Evolutionary conservation across 805 yeast species (phyloP).

Genomic region (Limtongia smithiae): DNA sequence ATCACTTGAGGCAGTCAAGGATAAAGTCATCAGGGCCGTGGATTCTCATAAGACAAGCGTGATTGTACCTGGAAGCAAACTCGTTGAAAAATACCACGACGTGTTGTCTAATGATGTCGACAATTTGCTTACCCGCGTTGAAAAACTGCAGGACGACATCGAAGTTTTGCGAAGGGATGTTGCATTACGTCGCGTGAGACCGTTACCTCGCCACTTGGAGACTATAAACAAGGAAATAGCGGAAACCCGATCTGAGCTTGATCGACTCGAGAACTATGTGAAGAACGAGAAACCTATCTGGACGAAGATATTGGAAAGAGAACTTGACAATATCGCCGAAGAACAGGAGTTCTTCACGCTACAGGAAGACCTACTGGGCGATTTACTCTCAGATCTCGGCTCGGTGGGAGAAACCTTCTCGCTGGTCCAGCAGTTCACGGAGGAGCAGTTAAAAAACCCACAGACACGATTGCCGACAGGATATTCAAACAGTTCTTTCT

Average conservation of each 20-base stretch:
- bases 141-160: slow-evolving; percentile 85
- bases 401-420: slow-evolving; percentile 78
- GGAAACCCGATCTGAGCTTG: slow-evolving; percentile 53
- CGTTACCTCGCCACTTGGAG: slow-evolving; percentile 68
- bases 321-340: slow-evolving; percentile 82
- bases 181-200: slow-evolving; percentile 82
- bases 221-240: slow-evolving; percentile 61
- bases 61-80: slow-evolving; percentile 38
- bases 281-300: slow-evolving; percentile 72
- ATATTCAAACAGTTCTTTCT: slow-evolving; percentile 32
- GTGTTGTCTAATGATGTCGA: slow-evolving; percentile 77
- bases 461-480: slow-evolving; percentile 31
- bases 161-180: slow-evolving; percentile 89
- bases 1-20: slow-evolving; percentile 45
- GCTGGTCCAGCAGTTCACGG: slow-evolving; percentile 74
- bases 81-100: slow-evolving; percentile 72
- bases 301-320: slow-evolving; percentile 90
- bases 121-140: slow-evolving; percentile 68
- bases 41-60: slow-evolving; percentile 18
- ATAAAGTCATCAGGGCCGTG: slow-evolving; percentile 40
- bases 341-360: slow-evolving; percentile 89
- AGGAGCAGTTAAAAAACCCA: slow-evolving; percentile 51
- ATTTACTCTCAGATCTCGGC: slow-evolving; percentile 73
- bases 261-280: slow-evolving; percentile 58
- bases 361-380: slow-evolving; percentile 80